A percentile compares a stretch with the other conserved stretches of the same genome.
phyloP scores from a whole-genome alignment of 192 early-diverging fungal genomes.

The Funneliformis mosseae region DNA sequence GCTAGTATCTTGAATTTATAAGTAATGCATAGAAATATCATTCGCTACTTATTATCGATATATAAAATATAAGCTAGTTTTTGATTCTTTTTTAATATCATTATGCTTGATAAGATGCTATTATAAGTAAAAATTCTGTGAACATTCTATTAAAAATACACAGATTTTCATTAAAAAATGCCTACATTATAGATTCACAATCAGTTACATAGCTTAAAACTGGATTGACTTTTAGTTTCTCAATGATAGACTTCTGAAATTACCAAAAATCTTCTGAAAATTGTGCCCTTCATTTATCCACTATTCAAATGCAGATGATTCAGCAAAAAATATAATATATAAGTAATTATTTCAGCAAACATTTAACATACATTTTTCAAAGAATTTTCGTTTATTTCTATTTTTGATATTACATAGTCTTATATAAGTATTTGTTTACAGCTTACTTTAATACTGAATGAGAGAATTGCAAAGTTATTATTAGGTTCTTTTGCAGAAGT shows the following conservation, averaged over 20 bases:
- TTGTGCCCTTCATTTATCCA: conserved; percentile 26
- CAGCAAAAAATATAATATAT: conserved; percentile 14
- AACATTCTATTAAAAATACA: conserved; percentile 33
- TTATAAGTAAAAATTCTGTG: conserved; percentile 25
- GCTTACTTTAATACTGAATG: too few species aligned
- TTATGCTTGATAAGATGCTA: conserved; percentile 26
- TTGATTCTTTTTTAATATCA: conserved; percentile 26
- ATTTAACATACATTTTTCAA: conserved; percentile 27
- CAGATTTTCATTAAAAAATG: not conserved
- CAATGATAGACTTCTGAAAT: conserved; percentile 30
- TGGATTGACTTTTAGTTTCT: conserved; percentile 26
- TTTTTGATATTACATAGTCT: conserved; percentile 28
- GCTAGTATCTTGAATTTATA: conserved; percentile 33
- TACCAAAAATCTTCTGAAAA: conserved; percentile 26
- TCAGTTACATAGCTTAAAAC: conserved; percentile 24
- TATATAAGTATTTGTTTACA: not conserved
- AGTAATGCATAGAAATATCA: conserved; percentile 23
- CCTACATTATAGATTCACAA: conserved; percentile 26
- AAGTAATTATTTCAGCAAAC: conserved; percentile 20
- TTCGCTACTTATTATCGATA: conserved; percentile 21
- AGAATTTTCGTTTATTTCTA: conserved; percentile 23
- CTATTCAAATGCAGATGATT: conserved; percentile 26
- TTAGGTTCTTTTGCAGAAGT: too few species aligned
- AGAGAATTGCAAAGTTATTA: too few species aligned
- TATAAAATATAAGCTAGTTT: conserved; percentile 25